Conservation (phyloP, 148 eudicot genomes). For the Euryodendron excelsum region DNA sequence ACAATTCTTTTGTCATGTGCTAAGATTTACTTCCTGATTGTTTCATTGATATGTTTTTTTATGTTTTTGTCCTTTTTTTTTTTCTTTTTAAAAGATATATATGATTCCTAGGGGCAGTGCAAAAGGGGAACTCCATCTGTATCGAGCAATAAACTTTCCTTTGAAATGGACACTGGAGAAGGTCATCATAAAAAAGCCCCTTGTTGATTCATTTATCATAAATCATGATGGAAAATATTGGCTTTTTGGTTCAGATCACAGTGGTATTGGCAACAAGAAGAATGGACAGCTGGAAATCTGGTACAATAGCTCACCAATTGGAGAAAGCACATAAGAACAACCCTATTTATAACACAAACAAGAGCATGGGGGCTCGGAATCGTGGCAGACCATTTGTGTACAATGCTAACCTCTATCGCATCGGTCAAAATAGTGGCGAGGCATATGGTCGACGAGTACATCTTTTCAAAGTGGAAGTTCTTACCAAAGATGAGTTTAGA, state of each 20-base stretch:
- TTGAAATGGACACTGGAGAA: conserved; percentile 72
- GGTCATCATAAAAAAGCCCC: conserved; percentile 70
- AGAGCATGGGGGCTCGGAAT: conserved; percentile 75
- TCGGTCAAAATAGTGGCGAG: conserved; percentile 89
- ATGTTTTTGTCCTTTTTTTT: background rate
- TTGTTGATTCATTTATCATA: conserved; percentile 76
- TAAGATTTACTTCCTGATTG: background rate
- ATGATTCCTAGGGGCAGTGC: conserved; percentile 93
- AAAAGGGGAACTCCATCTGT: conserved; percentile 84
- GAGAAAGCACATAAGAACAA: conserved; percentile 88
- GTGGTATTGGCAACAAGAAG: conserved; percentile 61
- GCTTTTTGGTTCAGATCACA: conserved; percentile 93
- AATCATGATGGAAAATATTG: conserved; percentile 60
- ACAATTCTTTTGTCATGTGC: background rate
- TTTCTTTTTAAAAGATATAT: conserved; percentile 52
- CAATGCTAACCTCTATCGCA: conserved; percentile 68
- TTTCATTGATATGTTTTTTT: background rate
- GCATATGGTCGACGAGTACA: conserved; percentile 79
- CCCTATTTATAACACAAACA: conserved; percentile 61
- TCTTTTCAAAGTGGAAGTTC: conserved; percentile 62
- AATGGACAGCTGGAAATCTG: conserved; percentile 92
- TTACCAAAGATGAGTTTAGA: conserved; percentile 57
- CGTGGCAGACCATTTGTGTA: conserved; percentile 88
- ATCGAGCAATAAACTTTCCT: conserved; percentile 71
- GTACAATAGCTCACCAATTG: conserved; percentile 80